A percentile compares a stretch with the other conserved stretches of the same genome.
phyloP scores from a whole-genome alignment of 257 asterid genomes.

The Datura wrightii region DNA sequence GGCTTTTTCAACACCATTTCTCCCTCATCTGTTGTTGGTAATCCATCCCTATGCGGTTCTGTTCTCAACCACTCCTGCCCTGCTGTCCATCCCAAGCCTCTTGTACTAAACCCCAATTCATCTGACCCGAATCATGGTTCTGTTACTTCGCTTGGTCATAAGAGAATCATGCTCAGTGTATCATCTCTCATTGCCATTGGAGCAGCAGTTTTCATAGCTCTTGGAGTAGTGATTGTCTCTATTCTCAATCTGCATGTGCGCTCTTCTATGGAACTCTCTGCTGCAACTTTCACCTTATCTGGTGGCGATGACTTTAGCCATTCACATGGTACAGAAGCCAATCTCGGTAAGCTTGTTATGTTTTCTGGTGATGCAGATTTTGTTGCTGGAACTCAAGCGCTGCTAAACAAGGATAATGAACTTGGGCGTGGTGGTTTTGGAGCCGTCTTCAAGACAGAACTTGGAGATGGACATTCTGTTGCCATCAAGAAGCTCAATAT shows the following conservation, averaged over 20 bases:
- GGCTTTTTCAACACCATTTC: conserved; percentile 81
- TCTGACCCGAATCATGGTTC: conserved; percentile 59
- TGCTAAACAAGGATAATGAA: conserved; percentile 76
- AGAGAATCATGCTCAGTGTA: conserved; percentile 68
- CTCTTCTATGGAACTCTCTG: conserved; percentile 54
- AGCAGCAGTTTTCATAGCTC: conserved; percentile 82
- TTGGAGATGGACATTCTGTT: conserved; percentile 62
- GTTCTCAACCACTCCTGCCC: conserved; percentile 78
- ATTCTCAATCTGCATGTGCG: conserved; percentile 74
- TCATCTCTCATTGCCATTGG: conserved; percentile 87
- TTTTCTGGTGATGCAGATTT: conserved; percentile 82
- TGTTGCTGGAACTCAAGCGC: conserved; percentile 65
- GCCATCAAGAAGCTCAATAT: conserved; percentile 86
- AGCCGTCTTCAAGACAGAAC: conserved; percentile 64
- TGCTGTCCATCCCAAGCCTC: conserved; percentile 83
- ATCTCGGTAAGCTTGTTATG: conserved; percentile 89
- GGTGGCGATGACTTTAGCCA: conserved; percentile 75
- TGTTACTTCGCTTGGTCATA: conserved; percentile 55
- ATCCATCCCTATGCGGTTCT: conserved; percentile 84
- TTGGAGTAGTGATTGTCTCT: conserved; percentile 76
- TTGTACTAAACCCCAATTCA: conserved; percentile 83
- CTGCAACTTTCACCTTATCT: conserved; percentile 57
- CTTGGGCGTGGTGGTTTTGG: conserved; percentile 94
- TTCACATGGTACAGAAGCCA: conserved; percentile 67
- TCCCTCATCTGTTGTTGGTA: conserved; percentile 66